phyloP scores from a whole-genome alignment of 257 asterid species.

The Lycium ferocissimum region DNA sequence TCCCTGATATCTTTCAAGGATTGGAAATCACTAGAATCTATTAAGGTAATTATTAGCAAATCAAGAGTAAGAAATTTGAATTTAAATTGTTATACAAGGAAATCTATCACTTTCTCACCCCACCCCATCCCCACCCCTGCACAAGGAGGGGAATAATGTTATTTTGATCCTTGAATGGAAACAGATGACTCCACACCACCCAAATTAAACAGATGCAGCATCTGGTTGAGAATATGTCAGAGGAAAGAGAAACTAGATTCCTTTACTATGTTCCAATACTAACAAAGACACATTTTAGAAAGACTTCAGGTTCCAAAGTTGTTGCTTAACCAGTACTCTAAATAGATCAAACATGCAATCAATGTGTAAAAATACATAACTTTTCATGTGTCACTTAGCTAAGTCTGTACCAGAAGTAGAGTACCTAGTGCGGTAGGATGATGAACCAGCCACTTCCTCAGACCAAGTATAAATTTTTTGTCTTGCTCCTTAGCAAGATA shows the following conservation, averaged over 20 bases:
- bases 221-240: neutral
- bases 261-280: neutral
- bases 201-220: too few species aligned
- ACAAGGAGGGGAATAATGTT: neutral
- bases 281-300: neutral
- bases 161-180: neutral
- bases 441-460: slow-evolving; percentile 55
- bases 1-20: slow-evolving; percentile 58
- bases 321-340: neutral
- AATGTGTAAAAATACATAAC: neutral
- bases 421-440: slow-evolving; percentile 45
- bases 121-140: too few species aligned
- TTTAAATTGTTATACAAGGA: neutral
- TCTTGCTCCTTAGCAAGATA: slow-evolving; percentile 58
- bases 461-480: slow-evolving; percentile 42
- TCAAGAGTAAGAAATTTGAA: neutral
- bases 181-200: neutral
- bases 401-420: neutral
- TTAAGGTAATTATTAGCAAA: slow-evolving; percentile 31
- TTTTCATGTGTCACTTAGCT: neutral
- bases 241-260: neutral
- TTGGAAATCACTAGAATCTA: slow-evolving; percentile 48
- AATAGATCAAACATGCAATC: neutral
- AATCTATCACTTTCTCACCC: neutral
- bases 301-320: neutral